phyloP scores from a whole-genome alignment of 495 filamentous ascomycete genomes.

The Tuber microsphaerosporum region DNA sequence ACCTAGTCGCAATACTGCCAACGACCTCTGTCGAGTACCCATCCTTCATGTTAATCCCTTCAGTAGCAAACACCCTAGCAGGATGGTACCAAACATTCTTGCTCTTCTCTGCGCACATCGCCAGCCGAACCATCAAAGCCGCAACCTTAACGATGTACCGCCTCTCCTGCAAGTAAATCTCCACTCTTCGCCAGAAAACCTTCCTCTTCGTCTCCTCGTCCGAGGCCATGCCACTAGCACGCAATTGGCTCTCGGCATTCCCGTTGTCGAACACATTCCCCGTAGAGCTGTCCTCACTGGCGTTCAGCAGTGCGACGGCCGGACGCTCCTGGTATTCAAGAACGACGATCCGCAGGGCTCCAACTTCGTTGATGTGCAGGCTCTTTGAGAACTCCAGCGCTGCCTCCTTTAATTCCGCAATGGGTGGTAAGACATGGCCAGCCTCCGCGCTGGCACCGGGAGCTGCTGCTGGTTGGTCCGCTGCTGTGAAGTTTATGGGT shows the following conservation, averaged over 20 bases:
- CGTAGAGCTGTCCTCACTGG: constrained; percentile 14
- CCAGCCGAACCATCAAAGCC: constrained; percentile 34
- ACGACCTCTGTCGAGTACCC: constrained; percentile 31
- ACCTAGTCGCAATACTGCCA: constrained; percentile 31
- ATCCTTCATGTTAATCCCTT: constrained; percentile 34
- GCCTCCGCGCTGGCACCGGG: constrained; percentile 1
- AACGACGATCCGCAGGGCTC: constrained; percentile 70
- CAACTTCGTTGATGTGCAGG: constrained; percentile 69
- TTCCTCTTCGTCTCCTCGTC: constrained; percentile 30
- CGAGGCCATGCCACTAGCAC: constrained; percentile 14
- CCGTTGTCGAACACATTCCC: constrained; percentile 21
- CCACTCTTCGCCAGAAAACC: constrained; percentile 31
- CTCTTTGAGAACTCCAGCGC: constrained; percentile 74
- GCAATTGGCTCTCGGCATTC: constrained; percentile 8
- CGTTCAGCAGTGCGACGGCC: constrained; percentile 17
- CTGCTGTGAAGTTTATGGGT: constrained; percentile 76
- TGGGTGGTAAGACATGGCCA: constrained; percentile 32
- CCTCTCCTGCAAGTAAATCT: constrained; percentile 38
- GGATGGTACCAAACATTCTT: constrained; percentile 37
- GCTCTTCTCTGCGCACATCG: constrained; percentile 27
- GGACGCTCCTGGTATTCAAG: constrained; percentile 73
- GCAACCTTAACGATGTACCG: constrained; percentile 41
- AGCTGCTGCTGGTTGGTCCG: constrained; percentile 44
- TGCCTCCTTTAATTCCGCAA: constrained; percentile 78
- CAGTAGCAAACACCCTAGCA: constrained; percentile 31